Evolutionary conservation across 1,139 yeast species (phyloP).

Genomic region (Pneumocystis jirovecii): DNA sequence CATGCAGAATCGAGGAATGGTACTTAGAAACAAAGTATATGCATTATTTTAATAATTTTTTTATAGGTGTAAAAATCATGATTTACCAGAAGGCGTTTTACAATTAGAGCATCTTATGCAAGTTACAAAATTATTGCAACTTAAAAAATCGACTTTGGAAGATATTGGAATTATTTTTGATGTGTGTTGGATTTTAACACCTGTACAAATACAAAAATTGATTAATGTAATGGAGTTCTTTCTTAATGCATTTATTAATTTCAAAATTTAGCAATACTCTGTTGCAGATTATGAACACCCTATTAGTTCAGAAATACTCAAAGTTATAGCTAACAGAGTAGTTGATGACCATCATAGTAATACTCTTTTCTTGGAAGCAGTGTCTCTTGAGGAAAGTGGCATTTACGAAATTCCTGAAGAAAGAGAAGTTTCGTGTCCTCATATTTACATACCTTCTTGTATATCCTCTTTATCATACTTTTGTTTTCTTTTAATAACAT

Average conservation of each 20-base stretch:
- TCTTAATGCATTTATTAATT: background rate
- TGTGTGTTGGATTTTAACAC: conserved; percentile 85
- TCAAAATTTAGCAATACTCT: conserved; percentile 40
- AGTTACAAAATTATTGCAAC: conserved; percentile 81
- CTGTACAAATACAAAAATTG: conserved; percentile 84
- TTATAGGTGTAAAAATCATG: conserved; percentile 63
- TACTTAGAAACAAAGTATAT: background rate
- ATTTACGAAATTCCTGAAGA: conserved; percentile 77
- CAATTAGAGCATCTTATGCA: conserved; percentile 80
- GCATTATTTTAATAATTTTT: background rate
- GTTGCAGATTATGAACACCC: conserved; percentile 95
- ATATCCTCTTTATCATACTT: conserved; percentile 25
- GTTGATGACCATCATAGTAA: conserved; percentile 33
- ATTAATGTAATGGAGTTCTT: conserved; percentile 31
- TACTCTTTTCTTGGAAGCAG: conserved; percentile 36
- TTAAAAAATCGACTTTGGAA: conserved; percentile 57
- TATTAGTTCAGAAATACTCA: conserved; percentile 66
- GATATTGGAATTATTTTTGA: conserved; percentile 90
- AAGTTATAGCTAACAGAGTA: conserved; percentile 73
- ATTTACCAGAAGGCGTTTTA: conserved; percentile 77
- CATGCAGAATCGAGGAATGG: conserved; percentile 96
- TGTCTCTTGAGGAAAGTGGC: conserved; percentile 50
- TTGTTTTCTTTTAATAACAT: conserved; percentile 27
- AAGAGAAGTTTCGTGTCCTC: conserved; percentile 76
- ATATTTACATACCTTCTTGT: conserved; percentile 83